Base-by-base conservation (phyloP, 1,139 yeast genomes). In the Kurtzmaniella natalensis region DNA sequence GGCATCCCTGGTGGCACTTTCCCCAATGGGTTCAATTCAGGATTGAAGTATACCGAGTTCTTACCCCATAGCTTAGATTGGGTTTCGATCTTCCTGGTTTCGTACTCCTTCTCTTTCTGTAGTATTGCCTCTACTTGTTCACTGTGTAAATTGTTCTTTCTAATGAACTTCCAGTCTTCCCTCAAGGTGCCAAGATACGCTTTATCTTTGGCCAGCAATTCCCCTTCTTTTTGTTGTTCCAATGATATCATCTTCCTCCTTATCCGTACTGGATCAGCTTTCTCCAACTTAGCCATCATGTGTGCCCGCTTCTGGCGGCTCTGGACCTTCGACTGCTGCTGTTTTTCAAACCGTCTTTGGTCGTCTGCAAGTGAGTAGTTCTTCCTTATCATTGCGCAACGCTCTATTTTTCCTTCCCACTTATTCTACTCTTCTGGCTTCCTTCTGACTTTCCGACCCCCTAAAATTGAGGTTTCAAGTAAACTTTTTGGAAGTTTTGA, bases 21-120 rank as follows among this genome's bases (percentile, higher is more conserved):
- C 0, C 75, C 75, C 14, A 67, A 47, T 3, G 75, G 74, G 35
- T 69, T 69, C 27, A 69, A 46, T 40, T 69, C 75, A 3, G 73
- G 71, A 41, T 69, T 69, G 45, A 66, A 69, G 40, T 60, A 69
- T 1, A 67, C 52, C 3, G 72, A 66, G 28, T 61, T 46, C 35
- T 40, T 48, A 1, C 72, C 74, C 61, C 64, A 61, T 16, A 64
- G 53, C 37, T 57, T 62, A 3, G 44, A 47, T 13, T 41, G 41
- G n/a, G 49, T 55, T 23, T 47, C 47, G 18, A 42, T 40, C 22
- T 45, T 45, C 19, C 42, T 38, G 20, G 43, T 38, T 13, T 37
- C 37, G 18, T 44, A 43, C 28, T 47, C 43, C 13, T 39, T 33
- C 19, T 31, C 35, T 13, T 42, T 39, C 9, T 36, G 37, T n/a